A percentile compares a stretch with the other conserved stretches of the same genome.
Evolutionary conservation across 2,329 filamentous ascomycete genomes (phyloP).

Genomic region (Phialocephala sp.): DNA sequence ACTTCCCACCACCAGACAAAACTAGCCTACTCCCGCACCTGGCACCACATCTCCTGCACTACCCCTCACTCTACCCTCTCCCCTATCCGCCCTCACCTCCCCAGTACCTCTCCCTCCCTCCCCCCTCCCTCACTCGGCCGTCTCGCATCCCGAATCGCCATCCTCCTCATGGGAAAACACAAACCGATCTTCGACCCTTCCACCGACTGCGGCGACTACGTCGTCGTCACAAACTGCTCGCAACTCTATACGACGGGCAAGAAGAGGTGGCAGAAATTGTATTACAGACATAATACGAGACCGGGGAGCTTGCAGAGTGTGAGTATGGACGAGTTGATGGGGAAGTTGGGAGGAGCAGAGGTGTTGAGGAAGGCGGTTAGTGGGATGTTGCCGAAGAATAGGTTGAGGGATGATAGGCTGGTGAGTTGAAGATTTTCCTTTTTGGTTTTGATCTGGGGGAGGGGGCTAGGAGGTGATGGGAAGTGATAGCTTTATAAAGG

Average conservation of each 20-base stretch:
- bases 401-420: constrained; percentile 84
- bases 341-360: constrained; percentile 91
- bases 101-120: constrained; percentile 47
- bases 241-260: constrained; percentile 87
- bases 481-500: neutral
- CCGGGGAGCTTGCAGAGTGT: constrained; percentile 87
- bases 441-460: neutral
- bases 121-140: constrained; percentile 85
- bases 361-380: constrained; percentile 89
- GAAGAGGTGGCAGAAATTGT: constrained; percentile 92
- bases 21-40: constrained; percentile 93
- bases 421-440: neutral
- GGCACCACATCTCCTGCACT: constrained; percentile 84
- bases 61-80: constrained; percentile 64
- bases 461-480: neutral
- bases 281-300: constrained; percentile 92
- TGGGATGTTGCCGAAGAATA: constrained; percentile 98
- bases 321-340: constrained; percentile 94
- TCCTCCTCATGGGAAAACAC: constrained; percentile 96
- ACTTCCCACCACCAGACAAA: constrained; percentile 68
- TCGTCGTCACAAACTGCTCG: constrained; percentile 89
- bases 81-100: constrained; percentile 51
- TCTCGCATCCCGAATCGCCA: constrained; percentile 84
- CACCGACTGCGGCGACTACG: constrained; percentile 98
- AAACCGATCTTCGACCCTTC: constrained; percentile 98